Evolutionary conservation across 1,284 basidiomycete species (phyloP).

Genomic region (Puccinia triticina): DNA sequence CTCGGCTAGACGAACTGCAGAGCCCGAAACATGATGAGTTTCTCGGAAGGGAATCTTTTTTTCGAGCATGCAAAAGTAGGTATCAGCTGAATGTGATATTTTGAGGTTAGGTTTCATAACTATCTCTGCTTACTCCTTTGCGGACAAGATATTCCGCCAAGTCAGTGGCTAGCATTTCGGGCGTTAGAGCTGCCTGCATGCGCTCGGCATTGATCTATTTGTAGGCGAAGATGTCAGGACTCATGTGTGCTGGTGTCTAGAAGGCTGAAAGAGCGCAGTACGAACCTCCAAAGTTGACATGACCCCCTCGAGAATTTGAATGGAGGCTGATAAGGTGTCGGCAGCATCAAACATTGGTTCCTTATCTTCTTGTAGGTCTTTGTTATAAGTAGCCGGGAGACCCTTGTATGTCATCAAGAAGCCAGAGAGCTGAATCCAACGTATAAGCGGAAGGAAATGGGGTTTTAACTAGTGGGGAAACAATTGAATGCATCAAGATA

Average conservation of each 20-base stretch:
- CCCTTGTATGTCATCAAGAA: conserved; percentile 98
- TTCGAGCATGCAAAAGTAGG: conserved; percentile 32
- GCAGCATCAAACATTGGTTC: conserved; percentile 94
- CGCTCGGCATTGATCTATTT: conserved; percentile 79
- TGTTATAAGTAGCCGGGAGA: conserved; percentile 97
- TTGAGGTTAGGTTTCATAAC: background rate
- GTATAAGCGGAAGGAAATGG: background rate
- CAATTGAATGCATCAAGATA: background rate
- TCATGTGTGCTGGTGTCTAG: background rate
- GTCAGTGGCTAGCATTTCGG: conserved; percentile 96
- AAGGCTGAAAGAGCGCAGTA: background rate
- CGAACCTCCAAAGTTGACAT: conserved; percentile 69
- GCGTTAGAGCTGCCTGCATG: conserved; percentile 86
- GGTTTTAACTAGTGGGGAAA: background rate
- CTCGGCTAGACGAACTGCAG: conserved; percentile 91
- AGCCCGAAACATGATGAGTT: conserved; percentile 96
- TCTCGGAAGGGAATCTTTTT: conserved; percentile 84
- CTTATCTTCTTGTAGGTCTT: conserved; percentile 98
- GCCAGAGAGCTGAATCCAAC: conserved; percentile 73
- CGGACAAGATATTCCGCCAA: conserved; percentile 96
- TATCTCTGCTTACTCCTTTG: conserved; percentile 76
- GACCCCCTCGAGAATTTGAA: conserved; percentile 92
- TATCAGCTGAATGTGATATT: background rate
- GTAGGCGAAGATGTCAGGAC: background rate
- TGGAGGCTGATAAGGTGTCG: conserved; percentile 83